Percentiles rank a stretch among this genome's conserved stretches.
Evolutionary conservation across 2,329 filamentous ascomycete genomes (phyloP).

Genomic region (Curvularia sp.): DNA sequence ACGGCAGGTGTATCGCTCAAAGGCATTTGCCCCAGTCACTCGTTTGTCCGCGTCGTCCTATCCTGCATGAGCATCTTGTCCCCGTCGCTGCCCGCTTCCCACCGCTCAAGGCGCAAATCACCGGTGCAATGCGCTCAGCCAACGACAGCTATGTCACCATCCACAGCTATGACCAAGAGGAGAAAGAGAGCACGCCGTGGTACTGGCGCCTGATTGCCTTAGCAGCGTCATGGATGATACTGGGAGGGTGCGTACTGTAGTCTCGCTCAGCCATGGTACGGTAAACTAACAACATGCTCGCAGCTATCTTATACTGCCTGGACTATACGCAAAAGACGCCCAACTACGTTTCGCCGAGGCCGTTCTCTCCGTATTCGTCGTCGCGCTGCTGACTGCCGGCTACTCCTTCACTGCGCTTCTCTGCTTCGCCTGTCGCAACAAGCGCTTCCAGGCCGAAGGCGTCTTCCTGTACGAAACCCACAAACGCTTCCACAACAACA

Average conservation of each 20-base stretch:
- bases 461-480: slow-evolving; percentile 54
- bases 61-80: slow-evolving; percentile 26
- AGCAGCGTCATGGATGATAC: slow-evolving; percentile 56
- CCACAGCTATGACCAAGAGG: slow-evolving; percentile 28
- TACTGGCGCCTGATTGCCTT: slow-evolving; percentile 58
- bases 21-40: slow-evolving; percentile 21
- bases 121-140: slow-evolving; percentile 41
- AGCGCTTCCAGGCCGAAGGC: slow-evolving; percentile 57
- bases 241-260: slow-evolving; percentile 53
- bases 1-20: slow-evolving; percentile 7
- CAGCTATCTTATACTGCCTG: slow-evolving; percentile 59
- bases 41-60: slow-evolving; percentile 7
- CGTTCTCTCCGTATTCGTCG: slow-evolving; percentile 55
- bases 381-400: slow-evolving; percentile 57
- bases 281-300: slow-evolving; percentile 19
- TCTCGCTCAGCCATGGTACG: background rate
- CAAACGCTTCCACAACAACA: background rate
- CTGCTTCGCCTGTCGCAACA: slow-evolving; percentile 56
- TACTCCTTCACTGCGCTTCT: slow-evolving; percentile 59
- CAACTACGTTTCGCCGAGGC: slow-evolving; percentile 52
- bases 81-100: slow-evolving; percentile 21
- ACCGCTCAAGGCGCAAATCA: slow-evolving; percentile 27
- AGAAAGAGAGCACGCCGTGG: slow-evolving; percentile 49
- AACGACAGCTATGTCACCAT: slow-evolving; percentile 45
- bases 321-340: slow-evolving; percentile 53